phyloP scores from a whole-genome alignment of 768 basidiomycete genomes.

The Tricholoma bakamatsutake region DNA sequence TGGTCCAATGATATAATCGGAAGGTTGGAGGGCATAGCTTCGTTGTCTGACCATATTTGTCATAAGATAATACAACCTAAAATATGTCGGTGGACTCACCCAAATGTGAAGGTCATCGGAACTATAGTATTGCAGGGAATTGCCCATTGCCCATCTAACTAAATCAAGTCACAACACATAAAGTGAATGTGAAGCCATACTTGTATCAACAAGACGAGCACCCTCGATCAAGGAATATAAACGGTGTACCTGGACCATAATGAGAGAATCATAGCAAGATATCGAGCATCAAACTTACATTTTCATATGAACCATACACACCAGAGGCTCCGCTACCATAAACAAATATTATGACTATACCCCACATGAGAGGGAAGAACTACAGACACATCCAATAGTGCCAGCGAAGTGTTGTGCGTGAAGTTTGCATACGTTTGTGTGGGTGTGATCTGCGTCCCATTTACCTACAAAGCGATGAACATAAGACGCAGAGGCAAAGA shows the following conservation, averaged over 20 bases:
- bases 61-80: neutral
- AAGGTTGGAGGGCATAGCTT: slow-evolving; percentile 62
- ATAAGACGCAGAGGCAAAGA: neutral
- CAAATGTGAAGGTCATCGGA: slow-evolving; percentile 62
- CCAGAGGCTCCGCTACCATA: slow-evolving; percentile 57
- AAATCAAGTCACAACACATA: neutral
- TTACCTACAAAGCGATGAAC: slow-evolving; percentile 37
- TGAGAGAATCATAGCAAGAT: slow-evolving; percentile 2
- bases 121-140: slow-evolving; percentile 61
- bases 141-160: slow-evolving; percentile 62
- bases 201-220: slow-evolving; percentile 62
- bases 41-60: slow-evolving; percentile 25
- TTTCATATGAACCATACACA: slow-evolving; percentile 72
- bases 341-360: neutral
- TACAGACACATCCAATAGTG: slow-evolving; percentile 69
- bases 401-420: slow-evolving; percentile 52
- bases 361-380: neutral
- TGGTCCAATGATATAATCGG: slow-evolving; percentile 75
- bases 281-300: slow-evolving; percentile 37
- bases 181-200: slow-evolving; percentile 24
- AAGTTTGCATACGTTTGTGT: slow-evolving; percentile 59
- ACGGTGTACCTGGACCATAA: slow-evolving; percentile 49
- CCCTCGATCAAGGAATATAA: slow-evolving; percentile 55
- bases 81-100: slow-evolving; percentile 33
- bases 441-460: slow-evolving; percentile 44